These are phyloP conservation scores for Flaveria linearis DNA, from an alignment of 129 eudicot genomes.

Conservation along the genomic window DNA sequence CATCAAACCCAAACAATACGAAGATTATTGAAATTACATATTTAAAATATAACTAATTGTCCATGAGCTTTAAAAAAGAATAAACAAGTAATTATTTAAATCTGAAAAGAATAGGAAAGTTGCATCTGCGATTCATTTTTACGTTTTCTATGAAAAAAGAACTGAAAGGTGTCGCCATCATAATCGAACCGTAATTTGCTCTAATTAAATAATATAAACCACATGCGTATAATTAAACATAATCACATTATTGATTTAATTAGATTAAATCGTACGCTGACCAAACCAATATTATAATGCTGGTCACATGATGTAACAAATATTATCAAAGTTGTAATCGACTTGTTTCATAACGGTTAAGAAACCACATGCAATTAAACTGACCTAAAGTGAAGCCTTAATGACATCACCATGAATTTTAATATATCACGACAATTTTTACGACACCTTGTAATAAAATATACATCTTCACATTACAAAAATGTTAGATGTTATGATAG, in stretches of 20 bases:
- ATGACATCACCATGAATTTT: background rate
- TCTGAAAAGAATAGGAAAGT: background rate
- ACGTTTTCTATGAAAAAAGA: background rate
- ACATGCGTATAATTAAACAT: slow-evolving; percentile 1
- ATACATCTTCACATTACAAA: background rate
- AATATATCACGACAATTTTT: background rate
- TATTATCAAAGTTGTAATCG: no score
- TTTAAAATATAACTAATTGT: no score
- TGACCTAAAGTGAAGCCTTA: background rate
- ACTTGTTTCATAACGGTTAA: background rate
- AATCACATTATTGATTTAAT: background rate
- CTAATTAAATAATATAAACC: background rate
- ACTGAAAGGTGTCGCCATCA: background rate
- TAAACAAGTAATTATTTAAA: background rate
- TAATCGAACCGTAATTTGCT: slow-evolving; percentile 6
- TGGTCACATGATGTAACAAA: no score
- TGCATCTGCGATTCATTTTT: background rate
- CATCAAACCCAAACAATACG: no score
- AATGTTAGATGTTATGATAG: no score
- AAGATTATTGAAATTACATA: no score
- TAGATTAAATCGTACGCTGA: background rate
- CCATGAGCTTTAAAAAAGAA: background rate
- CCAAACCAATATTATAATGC: background rate
- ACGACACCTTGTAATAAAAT: background rate
- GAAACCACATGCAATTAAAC: background rate